Conservation (phyloP, 768 basidiomycete species). For the Astraeus odoratus region DNA sequence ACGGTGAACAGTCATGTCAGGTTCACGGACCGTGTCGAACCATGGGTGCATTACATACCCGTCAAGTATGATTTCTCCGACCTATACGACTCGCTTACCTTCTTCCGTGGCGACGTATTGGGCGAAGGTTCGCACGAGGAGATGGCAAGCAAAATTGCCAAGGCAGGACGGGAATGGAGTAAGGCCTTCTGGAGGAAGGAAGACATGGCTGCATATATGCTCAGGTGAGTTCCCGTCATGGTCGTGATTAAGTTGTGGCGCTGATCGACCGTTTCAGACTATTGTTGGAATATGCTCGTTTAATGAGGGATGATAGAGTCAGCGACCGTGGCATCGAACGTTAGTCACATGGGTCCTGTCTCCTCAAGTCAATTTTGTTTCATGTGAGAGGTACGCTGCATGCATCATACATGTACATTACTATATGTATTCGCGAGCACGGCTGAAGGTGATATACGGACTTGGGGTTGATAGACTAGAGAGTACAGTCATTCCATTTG, state of each 20-base stretch:
- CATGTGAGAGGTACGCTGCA: too few species aligned
- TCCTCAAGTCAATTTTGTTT: too few species aligned
- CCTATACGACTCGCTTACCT: constrained; percentile 57
- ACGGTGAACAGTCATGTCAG: constrained; percentile 27
- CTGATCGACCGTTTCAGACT: constrained; percentile 25
- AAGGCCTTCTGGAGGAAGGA: constrained; percentile 46
- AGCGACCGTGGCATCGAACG: not conserved
- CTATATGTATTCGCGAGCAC: too few species aligned
- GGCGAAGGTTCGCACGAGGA: constrained; percentile 47
- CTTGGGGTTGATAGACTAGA: too few species aligned
- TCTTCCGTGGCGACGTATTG: constrained; percentile 45
- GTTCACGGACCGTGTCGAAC: constrained; percentile 45
- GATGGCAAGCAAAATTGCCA: constrained; percentile 45
- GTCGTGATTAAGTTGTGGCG: constrained; percentile 8
- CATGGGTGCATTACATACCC: constrained; percentile 67
- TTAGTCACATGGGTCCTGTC: too few species aligned
- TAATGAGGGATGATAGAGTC: constrained; percentile 40
- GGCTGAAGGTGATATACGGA: too few species aligned
- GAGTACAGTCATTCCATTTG: too few species aligned
- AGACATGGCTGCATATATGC: constrained; percentile 50
- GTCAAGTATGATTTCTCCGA: constrained; percentile 56
- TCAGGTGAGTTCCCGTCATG: constrained; percentile 45
- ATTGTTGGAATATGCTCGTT: constrained; percentile 43
- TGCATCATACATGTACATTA: too few species aligned
- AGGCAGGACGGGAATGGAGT: constrained; percentile 47